Conservation (phyloP, 192 early-diverging fungal species). For the Backusella parvicylindrica region DNA sequence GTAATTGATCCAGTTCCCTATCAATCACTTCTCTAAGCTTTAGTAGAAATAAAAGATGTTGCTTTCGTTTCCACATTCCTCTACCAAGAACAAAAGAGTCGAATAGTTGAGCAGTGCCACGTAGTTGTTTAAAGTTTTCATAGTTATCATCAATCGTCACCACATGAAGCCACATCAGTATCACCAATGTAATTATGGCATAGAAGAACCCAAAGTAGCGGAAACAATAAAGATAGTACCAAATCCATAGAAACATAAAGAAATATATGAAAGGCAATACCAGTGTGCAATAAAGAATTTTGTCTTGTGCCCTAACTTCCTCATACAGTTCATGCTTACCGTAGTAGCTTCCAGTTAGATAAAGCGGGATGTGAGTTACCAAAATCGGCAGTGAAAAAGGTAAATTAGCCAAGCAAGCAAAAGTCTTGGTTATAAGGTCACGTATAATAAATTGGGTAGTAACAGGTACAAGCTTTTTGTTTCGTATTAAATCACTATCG, state of each 20-base stretch:
- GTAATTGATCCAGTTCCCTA: background rate
- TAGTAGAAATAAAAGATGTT: conserved; percentile 19
- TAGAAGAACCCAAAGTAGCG: conserved; percentile 33
- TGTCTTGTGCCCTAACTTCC: conserved; percentile 43
- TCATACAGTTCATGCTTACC: conserved; percentile 37
- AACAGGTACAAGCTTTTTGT: conserved; percentile 8
- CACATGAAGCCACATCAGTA: conserved; percentile 42
- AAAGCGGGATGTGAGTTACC: conserved; percentile 36
- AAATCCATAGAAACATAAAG: conserved; percentile 31
- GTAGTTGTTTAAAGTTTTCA: conserved; percentile 29
- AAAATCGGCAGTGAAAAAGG: conserved; percentile 40
- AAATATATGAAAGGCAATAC: conserved; percentile 31
- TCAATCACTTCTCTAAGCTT: conserved; percentile 14
- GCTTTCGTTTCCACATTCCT: conserved; percentile 32
- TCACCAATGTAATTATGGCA: conserved; percentile 13
- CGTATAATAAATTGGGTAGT: conserved; percentile 7
- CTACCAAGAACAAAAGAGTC: conserved; percentile 34
- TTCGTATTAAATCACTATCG: conserved; percentile 29
- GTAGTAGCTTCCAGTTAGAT: conserved; percentile 33
- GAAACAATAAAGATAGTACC: conserved; percentile 27
- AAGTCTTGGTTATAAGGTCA: conserved; percentile 15
- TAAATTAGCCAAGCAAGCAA: conserved; percentile 25
- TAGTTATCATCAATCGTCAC: conserved; percentile 32
- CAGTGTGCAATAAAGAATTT: conserved; percentile 37
- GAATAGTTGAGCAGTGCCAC: conserved; percentile 29